Base-by-base conservation (phyloP, 2,329 filamentous ascomycete species). In the Delphinella strobiligena region DNA sequence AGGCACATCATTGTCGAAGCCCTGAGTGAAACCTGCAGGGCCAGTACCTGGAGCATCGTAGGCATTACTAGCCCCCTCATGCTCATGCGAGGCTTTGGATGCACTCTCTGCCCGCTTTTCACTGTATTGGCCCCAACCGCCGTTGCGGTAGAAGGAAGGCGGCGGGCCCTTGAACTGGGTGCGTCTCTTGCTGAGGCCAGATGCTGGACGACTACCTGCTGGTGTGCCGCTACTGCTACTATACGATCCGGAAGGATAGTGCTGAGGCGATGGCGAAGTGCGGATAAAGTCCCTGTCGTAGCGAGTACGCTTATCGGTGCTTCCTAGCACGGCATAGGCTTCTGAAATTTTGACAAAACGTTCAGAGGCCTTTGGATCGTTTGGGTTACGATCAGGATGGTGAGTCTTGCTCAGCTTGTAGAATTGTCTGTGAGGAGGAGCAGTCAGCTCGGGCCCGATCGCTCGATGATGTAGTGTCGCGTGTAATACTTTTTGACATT, bases 341-440 rank as follows among this genome's bases (percentile, higher is more conserved):
- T 91, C 82, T 56, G 77, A 82, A 57, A 95, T 81, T 50, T 76
- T 72, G 60, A 87, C 77, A 69, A 94, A 98, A 56, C 80, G 82
- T 42, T 74, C 65, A 3, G 78, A 69, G 46, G 88, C 82, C 43
- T 64, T 57, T 4, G 83, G 81, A 61, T 94, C 81, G 50, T 73
- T 56, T 44, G 72, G 84, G 68, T 96, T 93, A 57, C 79, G 78
- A 69, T 98, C 91, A 1, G 91, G 91, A 62, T 98, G 91, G 71
- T 94, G 81, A 39, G 73, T 66, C 63, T 95, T 93, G 55, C 87
- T 94, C 58, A 96, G 82, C 45, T 72, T 63, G 71, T 95, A 96
- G 74, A 95, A 98, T 58, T 75, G 64, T 43, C 48, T 47, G 36
- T 19, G 5, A 11, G 22, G 19, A 15, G 14, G n/a, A 41, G 33